phyloP scores from a whole-genome alignment of 225 moss, liverwort and hornwort genomes.

The Rhytidiadelphus loreus region DNA sequence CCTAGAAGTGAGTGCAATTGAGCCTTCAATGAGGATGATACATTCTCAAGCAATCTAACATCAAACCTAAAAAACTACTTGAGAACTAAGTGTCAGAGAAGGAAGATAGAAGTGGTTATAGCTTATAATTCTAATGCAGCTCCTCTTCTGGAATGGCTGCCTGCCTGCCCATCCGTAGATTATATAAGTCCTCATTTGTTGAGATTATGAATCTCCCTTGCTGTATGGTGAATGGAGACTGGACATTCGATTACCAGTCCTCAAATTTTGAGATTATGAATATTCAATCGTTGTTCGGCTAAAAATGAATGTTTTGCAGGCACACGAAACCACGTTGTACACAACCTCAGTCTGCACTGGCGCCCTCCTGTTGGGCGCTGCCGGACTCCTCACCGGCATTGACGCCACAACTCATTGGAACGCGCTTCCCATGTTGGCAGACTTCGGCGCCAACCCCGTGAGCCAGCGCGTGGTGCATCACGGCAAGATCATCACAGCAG shows the following conservation, averaged over 20 bases:
- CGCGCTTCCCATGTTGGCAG: neutral
- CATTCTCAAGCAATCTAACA: neutral
- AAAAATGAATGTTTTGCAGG: slow-evolving; percentile 9
- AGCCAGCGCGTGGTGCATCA: slow-evolving; percentile 44
- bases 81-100: neutral
- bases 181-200: neutral
- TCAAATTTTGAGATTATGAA: neutral
- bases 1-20: neutral
- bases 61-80: neutral
- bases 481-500: slow-evolving; percentile 36
- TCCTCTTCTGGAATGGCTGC: neutral
- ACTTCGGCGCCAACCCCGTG: slow-evolving; percentile 38
- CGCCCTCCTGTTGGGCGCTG: slow-evolving; percentile 51
- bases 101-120: no score
- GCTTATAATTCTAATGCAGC: neutral
- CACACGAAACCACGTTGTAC: slow-evolving; percentile 40
- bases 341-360: slow-evolving; percentile 85
- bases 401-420: slow-evolving; percentile 64
- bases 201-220: neutral
- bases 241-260: neutral
- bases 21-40: neutral
- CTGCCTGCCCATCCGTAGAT: neutral
- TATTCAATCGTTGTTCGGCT: neutral
- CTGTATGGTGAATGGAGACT: neutral
- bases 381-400: slow-evolving; percentile 55